A percentile compares a stretch with the other conserved stretches of the same genome.
Evolutionary conservation across 1,284 basidiomycete genomes (phyloP).

Genomic region (Butyriboletus appendiculatus): DNA sequence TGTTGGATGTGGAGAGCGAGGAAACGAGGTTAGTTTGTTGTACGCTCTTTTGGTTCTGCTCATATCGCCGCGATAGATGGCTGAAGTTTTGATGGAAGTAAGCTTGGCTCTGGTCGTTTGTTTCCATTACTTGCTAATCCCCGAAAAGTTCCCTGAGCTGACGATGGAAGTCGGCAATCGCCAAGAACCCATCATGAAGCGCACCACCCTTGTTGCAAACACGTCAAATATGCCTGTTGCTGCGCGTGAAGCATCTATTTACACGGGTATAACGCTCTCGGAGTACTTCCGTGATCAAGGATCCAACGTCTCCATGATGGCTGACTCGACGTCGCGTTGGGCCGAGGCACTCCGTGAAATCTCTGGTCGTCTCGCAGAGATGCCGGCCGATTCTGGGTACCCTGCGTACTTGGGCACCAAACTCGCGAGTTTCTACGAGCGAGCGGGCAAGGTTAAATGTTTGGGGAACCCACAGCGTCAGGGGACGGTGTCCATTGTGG

Average conservation of each 20-base stretch:
- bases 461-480: slow-evolving; percentile 87
- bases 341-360: slow-evolving; percentile 99
- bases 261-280: slow-evolving; percentile 98
- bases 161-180: slow-evolving; percentile 90
- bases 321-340: slow-evolving; percentile 99
- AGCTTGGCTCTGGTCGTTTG: slow-evolving; percentile 17
- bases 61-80: slow-evolving; percentile 67
- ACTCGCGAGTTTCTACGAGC: slow-evolving; percentile 97
- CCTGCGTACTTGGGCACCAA: slow-evolving; percentile 97
- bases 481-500: slow-evolving; percentile 97
- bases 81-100: slow-evolving; percentile 95
- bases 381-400: slow-evolving; percentile 99
- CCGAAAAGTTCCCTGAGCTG: slow-evolving; percentile 86
- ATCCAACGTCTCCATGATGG: slow-evolving; percentile 99
- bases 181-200: slow-evolving; percentile 99
- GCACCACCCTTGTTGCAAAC: slow-evolving; percentile 98
- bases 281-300: slow-evolving; percentile 99
- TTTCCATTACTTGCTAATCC: slow-evolving; percentile 9
- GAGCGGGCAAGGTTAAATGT: slow-evolving; percentile 96
- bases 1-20: slow-evolving; percentile 95
- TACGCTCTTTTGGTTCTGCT: slow-evolving; percentile 3
- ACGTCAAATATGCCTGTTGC: slow-evolving; percentile 99
- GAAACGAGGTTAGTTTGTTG: slow-evolving; percentile 68
- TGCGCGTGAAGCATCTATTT: slow-evolving; percentile 98
- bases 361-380: slow-evolving; percentile 98